A percentile compares a stretch with the other conserved stretches of the same genome.
Conservation (phyloP, 306 rosid species). For the Crataegus laevigata region DNA sequence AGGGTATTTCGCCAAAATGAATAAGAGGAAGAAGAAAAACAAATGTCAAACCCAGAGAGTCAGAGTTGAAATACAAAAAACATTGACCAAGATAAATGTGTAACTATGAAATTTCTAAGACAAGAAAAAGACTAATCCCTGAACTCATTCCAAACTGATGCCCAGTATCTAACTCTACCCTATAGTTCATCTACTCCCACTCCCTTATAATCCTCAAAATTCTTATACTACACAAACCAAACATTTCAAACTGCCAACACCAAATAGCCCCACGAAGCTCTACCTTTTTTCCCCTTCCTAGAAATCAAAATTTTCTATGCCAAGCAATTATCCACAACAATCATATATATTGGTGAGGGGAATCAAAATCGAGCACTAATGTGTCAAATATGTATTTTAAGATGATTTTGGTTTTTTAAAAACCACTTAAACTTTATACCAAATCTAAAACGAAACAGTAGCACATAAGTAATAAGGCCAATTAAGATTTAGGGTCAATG, state of each 20-base stretch:
- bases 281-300: not conserved
- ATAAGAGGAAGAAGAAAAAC: not conserved
- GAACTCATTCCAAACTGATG: no score
- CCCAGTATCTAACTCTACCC: no score
- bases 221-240: no score
- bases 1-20: not conserved
- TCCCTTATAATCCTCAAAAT: no score
- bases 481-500: not conserved
- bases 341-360: not conserved
- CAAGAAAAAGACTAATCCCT: no score
- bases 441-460: not conserved
- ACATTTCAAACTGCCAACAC: no score
- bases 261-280: no score
- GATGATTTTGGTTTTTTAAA: not conserved
- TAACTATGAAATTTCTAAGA: no score
- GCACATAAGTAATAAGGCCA: not conserved
- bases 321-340: not conserved
- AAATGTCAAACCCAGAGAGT: no score
- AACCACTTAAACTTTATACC: not conserved
- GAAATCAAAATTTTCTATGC: not conserved
- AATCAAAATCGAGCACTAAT: not conserved
- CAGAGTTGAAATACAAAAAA: no score
- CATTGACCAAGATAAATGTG: no score
- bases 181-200: no score
- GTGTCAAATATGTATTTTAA: not conserved